These are phyloP conservation scores for Ambrosiella beaveri DNA, from an alignment of 2,329 filamentous ascomycete species.

Conservation along the genomic window DNA sequence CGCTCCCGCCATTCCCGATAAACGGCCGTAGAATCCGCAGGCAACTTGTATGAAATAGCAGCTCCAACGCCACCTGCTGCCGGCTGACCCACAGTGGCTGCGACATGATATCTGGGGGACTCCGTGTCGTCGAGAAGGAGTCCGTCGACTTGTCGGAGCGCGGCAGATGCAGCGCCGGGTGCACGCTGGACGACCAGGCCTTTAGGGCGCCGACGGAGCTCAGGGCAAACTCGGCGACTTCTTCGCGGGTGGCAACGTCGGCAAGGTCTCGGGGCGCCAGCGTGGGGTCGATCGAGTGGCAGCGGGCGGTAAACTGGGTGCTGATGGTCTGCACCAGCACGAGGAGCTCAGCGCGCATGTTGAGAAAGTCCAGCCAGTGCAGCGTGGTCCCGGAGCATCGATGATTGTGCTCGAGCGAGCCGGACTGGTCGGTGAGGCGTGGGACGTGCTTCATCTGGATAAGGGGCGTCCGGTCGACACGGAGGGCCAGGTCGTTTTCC, in stretches of 20 bases:
- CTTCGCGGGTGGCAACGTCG: background rate
- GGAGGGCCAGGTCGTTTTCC: constrained; percentile 5
- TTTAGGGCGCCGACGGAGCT: background rate
- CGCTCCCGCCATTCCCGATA: background rate
- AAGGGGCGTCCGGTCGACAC: constrained; percentile 1
- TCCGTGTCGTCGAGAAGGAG: background rate
- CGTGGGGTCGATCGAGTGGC: background rate
- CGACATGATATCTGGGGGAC: background rate
- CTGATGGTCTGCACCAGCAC: constrained; percentile 5
- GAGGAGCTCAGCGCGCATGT: constrained; percentile 6
- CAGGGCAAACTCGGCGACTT: constrained; percentile 3
- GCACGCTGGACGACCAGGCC: background rate
- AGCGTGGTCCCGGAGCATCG: background rate
- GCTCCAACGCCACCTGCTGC: constrained; percentile 4
- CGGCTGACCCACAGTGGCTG: constrained; percentile 4
- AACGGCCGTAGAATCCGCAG: constrained; percentile 4
- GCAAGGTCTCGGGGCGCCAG: background rate
- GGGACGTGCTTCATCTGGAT: constrained; percentile 6
- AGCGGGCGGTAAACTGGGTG: background rate
- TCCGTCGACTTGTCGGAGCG: background rate
- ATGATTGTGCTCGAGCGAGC: background rate
- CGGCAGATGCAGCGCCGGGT: background rate
- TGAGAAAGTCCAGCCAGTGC: constrained; percentile 9
- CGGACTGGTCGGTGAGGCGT: constrained; percentile 4
- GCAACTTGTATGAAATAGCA: constrained; percentile 4